Conservation (phyloP, 768 basidiomycete species). For the Astraeus odoratus region DNA sequence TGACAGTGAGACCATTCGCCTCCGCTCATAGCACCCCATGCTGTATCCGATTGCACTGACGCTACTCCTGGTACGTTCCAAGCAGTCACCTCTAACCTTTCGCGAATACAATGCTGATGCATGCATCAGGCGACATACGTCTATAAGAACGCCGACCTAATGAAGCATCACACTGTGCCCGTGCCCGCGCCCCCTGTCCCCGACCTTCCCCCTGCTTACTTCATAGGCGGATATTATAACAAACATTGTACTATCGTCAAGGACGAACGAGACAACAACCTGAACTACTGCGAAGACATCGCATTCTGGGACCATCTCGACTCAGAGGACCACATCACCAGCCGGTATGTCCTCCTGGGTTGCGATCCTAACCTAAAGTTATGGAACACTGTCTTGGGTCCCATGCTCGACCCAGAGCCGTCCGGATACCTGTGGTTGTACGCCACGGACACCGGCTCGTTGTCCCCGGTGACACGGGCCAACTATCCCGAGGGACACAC, state of each 20-base stretch:
- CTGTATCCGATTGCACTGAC: too few relatives aligned
- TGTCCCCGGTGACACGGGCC: slow-evolving; percentile 37
- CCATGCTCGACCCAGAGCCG: slow-evolving; percentile 49
- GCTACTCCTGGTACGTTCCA: too few relatives aligned
- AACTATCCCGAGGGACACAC: slow-evolving; percentile 52
- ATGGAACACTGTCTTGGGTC: slow-evolving; percentile 80
- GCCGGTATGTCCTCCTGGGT: slow-evolving; percentile 38
- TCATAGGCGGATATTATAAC: slow-evolving; percentile 38
- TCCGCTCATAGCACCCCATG: too few relatives aligned
- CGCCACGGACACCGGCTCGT: slow-evolving; percentile 17
- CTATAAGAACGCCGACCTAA: too few relatives aligned
- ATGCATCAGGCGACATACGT: too few relatives aligned
- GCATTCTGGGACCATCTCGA: slow-evolving; percentile 50
- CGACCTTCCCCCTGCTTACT: slow-evolving; percentile 39
- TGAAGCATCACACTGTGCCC: too few relatives aligned
- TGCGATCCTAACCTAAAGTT: slow-evolving; percentile 40
- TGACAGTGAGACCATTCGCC: too few relatives aligned
- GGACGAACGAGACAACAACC: slow-evolving; percentile 19
- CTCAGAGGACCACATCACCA: slow-evolving; percentile 27
- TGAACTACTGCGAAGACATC: slow-evolving; percentile 52
- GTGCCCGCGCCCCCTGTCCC: too few relatives aligned
- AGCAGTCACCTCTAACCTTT: too few relatives aligned
- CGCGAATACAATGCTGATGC: too few relatives aligned
- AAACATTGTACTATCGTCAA: slow-evolving; percentile 36
- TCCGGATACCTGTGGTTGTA: slow-evolving; percentile 61